Evolutionary conservation across 257 asterid genomes (phyloP).

Genomic region (Cinchona pubescens): DNA sequence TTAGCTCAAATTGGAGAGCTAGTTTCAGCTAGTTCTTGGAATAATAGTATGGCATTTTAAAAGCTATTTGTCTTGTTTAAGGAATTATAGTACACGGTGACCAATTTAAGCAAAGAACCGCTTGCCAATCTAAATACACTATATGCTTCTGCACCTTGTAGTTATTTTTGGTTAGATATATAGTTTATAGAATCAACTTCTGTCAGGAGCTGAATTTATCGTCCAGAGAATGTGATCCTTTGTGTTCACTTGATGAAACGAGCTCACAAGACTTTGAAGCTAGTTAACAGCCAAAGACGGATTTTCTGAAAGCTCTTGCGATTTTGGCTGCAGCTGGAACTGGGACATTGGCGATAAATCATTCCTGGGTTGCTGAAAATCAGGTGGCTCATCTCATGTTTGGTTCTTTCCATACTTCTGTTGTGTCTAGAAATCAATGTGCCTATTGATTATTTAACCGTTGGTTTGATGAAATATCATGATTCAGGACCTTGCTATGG

Average conservation of each 20-base stretch:
- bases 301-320: constrained; percentile 81
- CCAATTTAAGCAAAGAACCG: neutral
- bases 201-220: constrained; percentile 39
- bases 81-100: neutral
- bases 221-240: constrained; percentile 87
- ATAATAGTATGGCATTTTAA: neutral
- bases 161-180: neutral
- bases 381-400: constrained; percentile 53
- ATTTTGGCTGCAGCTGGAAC: constrained; percentile 76
- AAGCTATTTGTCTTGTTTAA: neutral
- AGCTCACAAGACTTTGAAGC: constrained; percentile 71
- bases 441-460: constrained; percentile 6
- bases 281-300: constrained; percentile 77
- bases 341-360: constrained; percentile 84
- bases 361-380: constrained; percentile 92
- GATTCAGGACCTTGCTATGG: constrained; percentile 90
- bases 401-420: constrained; percentile 9
- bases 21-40: constrained; percentile 1
- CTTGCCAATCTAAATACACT: neutral
- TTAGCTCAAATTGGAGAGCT: neutral
- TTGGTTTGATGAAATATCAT: constrained; percentile 25
- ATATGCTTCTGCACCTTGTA: neutral
- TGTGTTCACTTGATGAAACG: constrained; percentile 84
- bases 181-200: neutral
- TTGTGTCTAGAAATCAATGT: constrained; percentile 15